Percentiles rank a stretch among this genome's conserved stretches.
Evolutionary conservation across 768 basidiomycete genomes (phyloP).

Genomic region (Amyloporia xantha): DNA sequence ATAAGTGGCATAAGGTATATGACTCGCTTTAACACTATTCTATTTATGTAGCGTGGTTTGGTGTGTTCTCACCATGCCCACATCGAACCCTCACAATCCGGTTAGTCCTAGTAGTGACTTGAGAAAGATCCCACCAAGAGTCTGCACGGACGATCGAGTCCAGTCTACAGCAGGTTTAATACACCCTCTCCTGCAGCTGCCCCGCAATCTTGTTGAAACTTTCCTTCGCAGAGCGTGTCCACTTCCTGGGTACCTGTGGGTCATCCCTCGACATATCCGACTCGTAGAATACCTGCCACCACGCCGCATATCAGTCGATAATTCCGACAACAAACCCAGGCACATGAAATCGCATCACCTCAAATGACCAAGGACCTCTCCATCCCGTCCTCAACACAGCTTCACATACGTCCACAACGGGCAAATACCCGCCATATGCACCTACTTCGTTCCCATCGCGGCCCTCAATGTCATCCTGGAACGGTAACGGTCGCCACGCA

Average conservation of each 20-base stretch:
- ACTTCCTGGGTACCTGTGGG: slow-evolving; percentile 14
- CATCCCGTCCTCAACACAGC: slow-evolving; percentile 24
- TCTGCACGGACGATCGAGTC: no score
- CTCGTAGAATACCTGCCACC: slow-evolving; percentile 22
- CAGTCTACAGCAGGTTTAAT: not conserved
- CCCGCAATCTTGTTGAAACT: slow-evolving; percentile 14
- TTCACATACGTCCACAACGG: slow-evolving; percentile 21
- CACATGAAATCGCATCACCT: no score
- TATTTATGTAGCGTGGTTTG: no score
- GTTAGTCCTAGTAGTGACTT: no score
- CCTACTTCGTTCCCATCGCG: slow-evolving; percentile 5
- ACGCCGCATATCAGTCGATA: no score
- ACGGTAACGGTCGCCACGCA: slow-evolving; percentile 24
- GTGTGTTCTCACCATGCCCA: no score
- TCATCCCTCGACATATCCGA: slow-evolving; percentile 16
- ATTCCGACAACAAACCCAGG: no score
- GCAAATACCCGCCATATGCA: slow-evolving; percentile 20
- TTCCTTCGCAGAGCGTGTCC: slow-evolving; percentile 16
- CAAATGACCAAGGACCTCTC: slow-evolving; percentile 25
- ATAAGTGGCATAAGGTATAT: no score
- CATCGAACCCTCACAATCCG: no score
- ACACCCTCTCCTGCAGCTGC: slow-evolving; percentile 10
- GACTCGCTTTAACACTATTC: no score
- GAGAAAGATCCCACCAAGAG: no score
- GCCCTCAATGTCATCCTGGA: slow-evolving; percentile 15